These are phyloP conservation scores for Vaccinium vitisidaea DNA, from an alignment of 148 eudicot genomes.

Conservation along the genomic window DNA sequence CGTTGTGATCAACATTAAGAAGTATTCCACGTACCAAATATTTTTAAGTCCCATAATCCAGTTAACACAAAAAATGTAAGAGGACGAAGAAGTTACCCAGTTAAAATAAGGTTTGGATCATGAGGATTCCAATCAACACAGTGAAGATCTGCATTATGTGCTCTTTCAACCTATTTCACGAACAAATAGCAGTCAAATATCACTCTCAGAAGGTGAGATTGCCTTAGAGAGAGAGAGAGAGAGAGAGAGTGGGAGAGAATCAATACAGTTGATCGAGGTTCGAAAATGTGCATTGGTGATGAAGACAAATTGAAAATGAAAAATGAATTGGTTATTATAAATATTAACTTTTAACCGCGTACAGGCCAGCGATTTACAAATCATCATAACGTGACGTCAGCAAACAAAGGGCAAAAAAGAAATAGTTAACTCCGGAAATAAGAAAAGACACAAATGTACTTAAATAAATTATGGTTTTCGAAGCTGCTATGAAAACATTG, in stretches of 20 bases:
- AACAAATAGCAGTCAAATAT: constrained; percentile 8
- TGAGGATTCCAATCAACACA: constrained; percentile 98
- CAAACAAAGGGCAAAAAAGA: not conserved
- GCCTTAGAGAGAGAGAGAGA: not conserved
- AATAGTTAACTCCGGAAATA: not conserved
- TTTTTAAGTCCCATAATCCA: not conserved
- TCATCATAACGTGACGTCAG: not conserved
- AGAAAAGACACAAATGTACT: not conserved
- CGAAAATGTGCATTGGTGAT: not conserved
- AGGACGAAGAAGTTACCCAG: constrained; percentile 58
- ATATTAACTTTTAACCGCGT: not conserved
- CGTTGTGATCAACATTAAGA: not conserved
- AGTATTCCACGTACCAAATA: not conserved
- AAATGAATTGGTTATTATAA: not conserved
- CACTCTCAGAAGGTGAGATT: not conserved
- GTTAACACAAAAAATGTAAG: not conserved
- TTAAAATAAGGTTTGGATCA: constrained; percentile 77
- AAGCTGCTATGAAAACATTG: not conserved
- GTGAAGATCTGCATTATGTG: constrained; percentile 94
- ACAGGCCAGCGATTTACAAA: not conserved
- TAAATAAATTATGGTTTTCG: not conserved
- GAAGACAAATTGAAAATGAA: not conserved
- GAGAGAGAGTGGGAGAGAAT: not conserved
- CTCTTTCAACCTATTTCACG: constrained; percentile 74
- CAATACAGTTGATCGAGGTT: not conserved